phyloP scores from a whole-genome alignment of 306 rosid genomes.

The Spatholobus suberectus region DNA sequence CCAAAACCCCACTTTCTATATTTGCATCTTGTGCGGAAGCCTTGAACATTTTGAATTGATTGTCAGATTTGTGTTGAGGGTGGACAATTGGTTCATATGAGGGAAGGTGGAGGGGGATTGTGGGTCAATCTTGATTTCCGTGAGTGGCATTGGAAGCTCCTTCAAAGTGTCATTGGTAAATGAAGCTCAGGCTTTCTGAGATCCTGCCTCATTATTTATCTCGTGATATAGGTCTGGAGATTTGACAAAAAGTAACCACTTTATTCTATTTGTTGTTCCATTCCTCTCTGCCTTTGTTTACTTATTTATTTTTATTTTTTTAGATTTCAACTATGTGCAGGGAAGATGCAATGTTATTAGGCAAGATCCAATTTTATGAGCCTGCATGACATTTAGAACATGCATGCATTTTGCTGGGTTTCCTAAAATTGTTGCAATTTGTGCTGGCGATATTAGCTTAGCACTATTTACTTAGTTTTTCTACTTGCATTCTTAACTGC shows the following conservation, averaged over 20 bases:
- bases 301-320: not conserved
- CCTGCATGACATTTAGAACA: conserved; percentile 38
- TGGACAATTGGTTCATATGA: conserved; percentile 46
- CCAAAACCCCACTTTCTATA: not conserved
- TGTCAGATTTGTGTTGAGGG: conserved; percentile 32
- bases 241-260: conserved; percentile 42
- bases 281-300: conserved; percentile 8
- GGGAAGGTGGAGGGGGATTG: conserved; percentile 54
- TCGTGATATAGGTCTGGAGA: conserved; percentile 50
- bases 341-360: conserved; percentile 25
- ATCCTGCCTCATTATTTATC: conserved; percentile 60
- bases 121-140: conserved; percentile 50
- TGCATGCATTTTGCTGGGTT: conserved; percentile 42
- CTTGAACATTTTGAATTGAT: conserved; percentile 36
- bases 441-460: conserved; percentile 4
- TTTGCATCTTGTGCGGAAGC: conserved; percentile 29
- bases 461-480: not conserved
- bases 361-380: conserved; percentile 37
- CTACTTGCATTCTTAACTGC: conserved; percentile 35
- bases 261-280: conserved; percentile 35
- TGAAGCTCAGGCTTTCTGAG: conserved; percentile 64
- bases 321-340: conserved; percentile 14
- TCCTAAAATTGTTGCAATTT: conserved; percentile 6
- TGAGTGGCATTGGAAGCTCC: conserved; percentile 49
- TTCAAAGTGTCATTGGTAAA: conserved; percentile 61